Conservation (phyloP, 345 rosid species). For the Linum lewisii region DNA sequence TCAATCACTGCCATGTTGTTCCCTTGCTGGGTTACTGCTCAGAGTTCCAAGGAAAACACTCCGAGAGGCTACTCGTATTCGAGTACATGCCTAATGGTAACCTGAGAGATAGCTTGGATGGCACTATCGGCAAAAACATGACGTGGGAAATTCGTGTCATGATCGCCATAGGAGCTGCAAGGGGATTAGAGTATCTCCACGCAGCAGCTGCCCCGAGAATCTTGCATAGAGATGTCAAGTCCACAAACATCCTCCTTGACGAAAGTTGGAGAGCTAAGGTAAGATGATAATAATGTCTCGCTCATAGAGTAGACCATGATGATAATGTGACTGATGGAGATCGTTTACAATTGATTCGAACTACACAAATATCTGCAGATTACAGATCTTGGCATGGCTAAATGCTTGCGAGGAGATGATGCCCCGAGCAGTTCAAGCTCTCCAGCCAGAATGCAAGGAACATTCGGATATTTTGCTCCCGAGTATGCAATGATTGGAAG, state of each 20-base stretch:
- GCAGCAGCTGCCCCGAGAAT: constrained; percentile 98
- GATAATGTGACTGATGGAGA: not conserved
- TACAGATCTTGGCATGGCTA: constrained; percentile 98
- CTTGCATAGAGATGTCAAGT: constrained; percentile 92
- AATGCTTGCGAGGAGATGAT: constrained; percentile 71
- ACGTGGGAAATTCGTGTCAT: constrained; percentile 73
- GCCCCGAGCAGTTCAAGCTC: constrained; percentile 74
- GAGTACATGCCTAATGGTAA: constrained; percentile 77
- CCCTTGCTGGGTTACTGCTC: constrained; percentile 86
- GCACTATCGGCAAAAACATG: constrained; percentile 49
- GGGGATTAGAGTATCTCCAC: constrained; percentile 96
- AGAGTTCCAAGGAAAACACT: constrained; percentile 64
- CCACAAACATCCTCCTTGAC: constrained; percentile 86
- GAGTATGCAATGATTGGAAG: constrained; percentile 91
- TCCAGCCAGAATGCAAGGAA: constrained; percentile 91
- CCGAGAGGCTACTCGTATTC: constrained; percentile 77
- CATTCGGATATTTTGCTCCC: constrained; percentile 98
- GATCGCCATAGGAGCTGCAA: constrained; percentile 92
- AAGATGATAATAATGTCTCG: constrained; percentile 14
- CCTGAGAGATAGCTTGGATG: constrained; percentile 77
- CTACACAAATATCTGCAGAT: constrained; percentile 42
- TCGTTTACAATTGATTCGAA: too few species aligned
- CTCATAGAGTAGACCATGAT: not conserved
- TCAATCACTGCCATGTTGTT: constrained; percentile 91
- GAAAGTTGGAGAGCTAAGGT: constrained; percentile 85